phyloP scores from a whole-genome alignment of 2,329 filamentous ascomycete genomes.

The Pleurostoma richardsiae region DNA sequence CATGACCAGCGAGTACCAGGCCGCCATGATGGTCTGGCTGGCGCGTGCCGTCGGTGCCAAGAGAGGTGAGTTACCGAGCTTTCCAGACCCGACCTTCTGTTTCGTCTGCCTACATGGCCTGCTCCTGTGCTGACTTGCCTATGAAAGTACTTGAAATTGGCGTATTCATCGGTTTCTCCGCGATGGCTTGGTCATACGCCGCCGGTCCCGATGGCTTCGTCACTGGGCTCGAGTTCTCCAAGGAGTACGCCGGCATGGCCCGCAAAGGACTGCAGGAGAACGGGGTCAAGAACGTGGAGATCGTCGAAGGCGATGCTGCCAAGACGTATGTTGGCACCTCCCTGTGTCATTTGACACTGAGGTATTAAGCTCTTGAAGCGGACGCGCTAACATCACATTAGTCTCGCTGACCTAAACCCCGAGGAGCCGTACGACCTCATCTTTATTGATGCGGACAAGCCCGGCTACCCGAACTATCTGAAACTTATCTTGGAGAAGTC shows the following conservation, averaged over 20 bases:
- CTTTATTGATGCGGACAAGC: constrained; percentile 51
- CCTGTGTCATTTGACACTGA: neutral
- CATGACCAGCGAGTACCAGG: constrained; percentile 19
- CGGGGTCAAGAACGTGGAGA: constrained; percentile 37
- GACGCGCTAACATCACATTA: constrained; percentile 4
- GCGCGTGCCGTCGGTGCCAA: constrained; percentile 31
- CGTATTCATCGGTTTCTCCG: constrained; percentile 44
- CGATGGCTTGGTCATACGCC: constrained; percentile 41
- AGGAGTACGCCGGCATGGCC: constrained; percentile 36
- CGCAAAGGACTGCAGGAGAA: constrained; percentile 30
- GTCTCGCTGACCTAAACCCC: constrained; percentile 24
- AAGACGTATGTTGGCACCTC: constrained; percentile 31
- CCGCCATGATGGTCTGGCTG: constrained; percentile 26
- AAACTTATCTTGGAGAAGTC: constrained; percentile 37
- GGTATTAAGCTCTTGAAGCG: neutral
- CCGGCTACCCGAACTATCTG: constrained; percentile 44
- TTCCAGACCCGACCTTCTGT: neutral
- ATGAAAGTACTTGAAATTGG: constrained; percentile 40
- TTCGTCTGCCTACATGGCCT: neutral
- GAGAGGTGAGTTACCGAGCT: constrained; percentile 7
- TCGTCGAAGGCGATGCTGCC: constrained; percentile 40
- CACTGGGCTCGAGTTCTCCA: constrained; percentile 37
- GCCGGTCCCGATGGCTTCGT: constrained; percentile 36
- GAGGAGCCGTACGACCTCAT: constrained; percentile 45
- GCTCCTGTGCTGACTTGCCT: neutral